Base-by-base conservation (phyloP, 441 rosid genomes). In the Mallotus japonicus region DNA sequence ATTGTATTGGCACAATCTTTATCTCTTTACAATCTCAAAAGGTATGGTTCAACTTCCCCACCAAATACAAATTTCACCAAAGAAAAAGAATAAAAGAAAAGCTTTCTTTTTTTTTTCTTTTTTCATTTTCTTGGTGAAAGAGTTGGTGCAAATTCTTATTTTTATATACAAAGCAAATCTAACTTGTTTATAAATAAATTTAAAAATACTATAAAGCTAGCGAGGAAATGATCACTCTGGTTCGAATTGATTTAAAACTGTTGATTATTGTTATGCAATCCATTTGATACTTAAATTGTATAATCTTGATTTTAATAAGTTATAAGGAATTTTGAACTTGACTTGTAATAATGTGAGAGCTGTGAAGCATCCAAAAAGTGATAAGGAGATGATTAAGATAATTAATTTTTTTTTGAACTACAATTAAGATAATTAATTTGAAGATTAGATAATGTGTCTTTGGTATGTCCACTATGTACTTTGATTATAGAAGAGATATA, bases 1-100 rank as follows among this genome's bases (percentile, higher is more conserved):
- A 37, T 4, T 3, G 40, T 17, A 6, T 16, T 3, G 61, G n/a
- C 47, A 62, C 19, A 8, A 37, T 34, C 65, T 34, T 57, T 57
- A 53, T 4, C 57, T 54, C 58, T 54, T n/a, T n/a, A n/a, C 10
- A 58, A 10, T 58, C 62, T 24, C 13, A 20, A 9, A 58, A 58
- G 34, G 14, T 12, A 58, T 58, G 32, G 62, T 58, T 58, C 62
- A 58, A 20, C 62, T 58, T 15, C 62, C 62, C 62, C 63, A 60
- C 63, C 63, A 57, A 22, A 58, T 20, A 22, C 8, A 24, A 4
- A 0, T 10, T 22, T 8, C 12, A 11, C 32, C 32, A 37, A 37
- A 4, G 1, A 37, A 37, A 37, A 37, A 37, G 40, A 11, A 16
- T n/a, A 3, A 16, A 1, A 54, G 8, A 54, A 54, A n/a, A 54